Conservation (phyloP, 2,329 filamentous ascomycete species). For the Reticulascus tulasneorum region DNA sequence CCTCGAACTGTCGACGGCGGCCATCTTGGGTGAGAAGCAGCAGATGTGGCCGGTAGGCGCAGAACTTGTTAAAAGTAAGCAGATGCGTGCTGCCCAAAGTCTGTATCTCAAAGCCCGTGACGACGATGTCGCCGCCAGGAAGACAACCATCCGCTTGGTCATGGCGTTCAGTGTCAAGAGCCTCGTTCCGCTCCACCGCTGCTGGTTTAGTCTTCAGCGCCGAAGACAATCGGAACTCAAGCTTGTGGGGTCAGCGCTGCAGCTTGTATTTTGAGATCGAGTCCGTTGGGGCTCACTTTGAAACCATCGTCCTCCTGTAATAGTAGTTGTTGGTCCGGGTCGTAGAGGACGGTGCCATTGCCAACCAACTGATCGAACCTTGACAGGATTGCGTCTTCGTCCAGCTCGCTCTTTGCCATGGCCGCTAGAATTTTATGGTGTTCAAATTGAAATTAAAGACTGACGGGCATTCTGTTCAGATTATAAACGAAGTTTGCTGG, state of each 20-base stretch:
- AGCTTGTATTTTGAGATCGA: too few species aligned
- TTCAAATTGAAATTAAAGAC: too few species aligned
- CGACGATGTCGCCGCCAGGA: constrained; percentile 36
- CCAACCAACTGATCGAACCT: constrained; percentile 4
- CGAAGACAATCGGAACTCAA: constrained; percentile 10
- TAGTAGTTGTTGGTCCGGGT: constrained; percentile 4
- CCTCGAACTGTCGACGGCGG: constrained; percentile 40
- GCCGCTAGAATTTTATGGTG: too few species aligned
- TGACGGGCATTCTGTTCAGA: too few species aligned
- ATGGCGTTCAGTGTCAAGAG: not conserved
- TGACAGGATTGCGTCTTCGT: constrained; percentile 6
- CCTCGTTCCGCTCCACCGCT: constrained; percentile 6
- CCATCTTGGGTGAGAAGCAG: constrained; percentile 44
- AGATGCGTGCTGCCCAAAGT: constrained; percentile 36
- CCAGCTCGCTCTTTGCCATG: too few species aligned
- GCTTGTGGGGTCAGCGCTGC: not conserved
- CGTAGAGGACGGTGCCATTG: constrained; percentile 5
- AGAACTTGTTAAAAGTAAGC: constrained; percentile 45
- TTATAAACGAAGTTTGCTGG: too few species aligned
- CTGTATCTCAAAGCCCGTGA: constrained; percentile 36
- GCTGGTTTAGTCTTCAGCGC: constrained; percentile 8
- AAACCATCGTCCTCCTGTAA: constrained; percentile 2
- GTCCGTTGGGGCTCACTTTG: not conserved
- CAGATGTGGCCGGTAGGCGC: constrained; percentile 42
- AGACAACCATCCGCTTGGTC: constrained; percentile 6